Evolutionary conservation across 2,329 filamentous ascomycete genomes (phyloP).

Genomic region (Pseudohalonectria lignicola): DNA sequence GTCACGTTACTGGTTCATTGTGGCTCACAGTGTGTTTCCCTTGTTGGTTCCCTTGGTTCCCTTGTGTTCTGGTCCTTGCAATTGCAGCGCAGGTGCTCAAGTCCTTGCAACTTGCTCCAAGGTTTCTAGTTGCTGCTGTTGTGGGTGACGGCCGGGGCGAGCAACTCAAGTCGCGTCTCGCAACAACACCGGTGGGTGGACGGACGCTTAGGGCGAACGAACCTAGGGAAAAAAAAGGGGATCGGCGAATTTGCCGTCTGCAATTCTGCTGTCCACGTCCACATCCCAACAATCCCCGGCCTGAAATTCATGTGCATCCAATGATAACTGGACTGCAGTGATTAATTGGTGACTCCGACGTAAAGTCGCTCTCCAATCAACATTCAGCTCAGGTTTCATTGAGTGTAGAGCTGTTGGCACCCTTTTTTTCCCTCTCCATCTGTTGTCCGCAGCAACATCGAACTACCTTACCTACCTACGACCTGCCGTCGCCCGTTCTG

Average conservation of each 20-base stretch:
- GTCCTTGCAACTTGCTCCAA: too few species aligned
- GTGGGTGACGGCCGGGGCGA: background rate
- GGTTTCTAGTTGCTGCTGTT: background rate
- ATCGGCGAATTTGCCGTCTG: constrained; percentile 4
- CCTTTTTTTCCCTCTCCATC: constrained; percentile 4
- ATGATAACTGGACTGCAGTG: constrained; percentile 32
- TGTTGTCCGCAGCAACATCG: too few species aligned
- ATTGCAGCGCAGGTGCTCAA: too few species aligned
- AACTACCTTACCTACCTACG: too few species aligned
- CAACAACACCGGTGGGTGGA: constrained; percentile 4
- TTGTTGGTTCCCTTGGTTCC: background rate
- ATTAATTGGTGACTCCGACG: constrained; percentile 21
- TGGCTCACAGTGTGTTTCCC: background rate
- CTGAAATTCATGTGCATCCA: constrained; percentile 23
- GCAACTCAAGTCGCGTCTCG: constrained; percentile 5
- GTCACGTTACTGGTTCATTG: background rate
- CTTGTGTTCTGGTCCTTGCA: too few species aligned
- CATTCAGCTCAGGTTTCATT: constrained; percentile 4
- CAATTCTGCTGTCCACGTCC: constrained; percentile 3
- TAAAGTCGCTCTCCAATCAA: constrained; percentile 2
- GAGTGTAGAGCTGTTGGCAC: background rate
- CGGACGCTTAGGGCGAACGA: constrained; percentile 5
- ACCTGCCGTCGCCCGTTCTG: too few species aligned
- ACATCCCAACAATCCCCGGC: constrained; percentile 9
- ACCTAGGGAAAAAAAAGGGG: constrained; percentile 1